Evolutionary conservation across 83 land plant genomes (phyloP), one percentile per base, ranked within the genome.

Genomic region (Picea mariana): DNA sequence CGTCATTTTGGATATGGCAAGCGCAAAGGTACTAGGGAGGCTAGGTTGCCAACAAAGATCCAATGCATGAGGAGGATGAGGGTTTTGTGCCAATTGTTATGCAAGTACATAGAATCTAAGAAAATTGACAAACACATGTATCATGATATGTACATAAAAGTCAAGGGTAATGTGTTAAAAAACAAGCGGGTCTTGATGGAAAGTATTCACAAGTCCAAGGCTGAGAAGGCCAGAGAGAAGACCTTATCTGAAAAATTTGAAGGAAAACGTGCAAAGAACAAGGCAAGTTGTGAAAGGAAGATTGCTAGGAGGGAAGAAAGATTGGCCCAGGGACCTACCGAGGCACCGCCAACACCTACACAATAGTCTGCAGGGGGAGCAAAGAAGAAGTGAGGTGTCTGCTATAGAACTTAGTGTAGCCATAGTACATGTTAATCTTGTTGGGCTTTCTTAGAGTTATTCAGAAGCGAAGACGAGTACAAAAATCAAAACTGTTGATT

Each of bases 141-240:
- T 80, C 97, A 95, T 90, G 95, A 89, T 82, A 95, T 95, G 97
- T 95, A 95, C 92, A 88, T 95, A 96, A 95, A 88, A 80, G 97
- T 95, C 49, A 95, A 95, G 81, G 97, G 98, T 85, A 95, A 95
- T 87, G 98, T 93, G 3, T 95, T 95, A 88, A 95, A 93, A 88
- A 95, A 95, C 80, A 95, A 95, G 90, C 87, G 96, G 24, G 98
- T 95, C 62, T 82, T 95, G 63, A 95, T 93, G 98, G 98, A 95
- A 84, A 95, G 96, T 71, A 95, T 95, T 62, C 98, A 95, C 90
- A 95, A 95, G 83, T 90, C 94, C 0, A 95, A 95, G 88, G 98
- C 98, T 15, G 98, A 95, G 86, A 95, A 95, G 87, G 98, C 93
- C 0, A 91, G 98, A 75, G 98, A 95, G 84, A 95, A 95, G 89